Conservation (phyloP, 805 yeast species). For the Kodamaea restingae region DNA sequence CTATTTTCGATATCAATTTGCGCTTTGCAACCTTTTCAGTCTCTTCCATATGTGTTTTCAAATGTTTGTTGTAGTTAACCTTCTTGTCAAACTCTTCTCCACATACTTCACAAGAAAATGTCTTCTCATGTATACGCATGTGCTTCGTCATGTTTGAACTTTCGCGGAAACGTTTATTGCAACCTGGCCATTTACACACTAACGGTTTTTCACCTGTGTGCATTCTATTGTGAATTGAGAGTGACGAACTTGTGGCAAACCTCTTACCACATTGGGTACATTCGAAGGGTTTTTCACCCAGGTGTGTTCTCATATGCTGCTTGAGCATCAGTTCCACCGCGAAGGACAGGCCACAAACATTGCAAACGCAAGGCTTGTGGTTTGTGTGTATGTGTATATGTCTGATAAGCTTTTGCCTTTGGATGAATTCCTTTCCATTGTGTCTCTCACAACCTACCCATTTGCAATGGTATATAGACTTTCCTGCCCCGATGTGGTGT, state of each 20-base stretch:
- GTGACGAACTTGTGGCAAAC: slow-evolving; percentile 78
- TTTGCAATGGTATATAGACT: slow-evolving; percentile 61
- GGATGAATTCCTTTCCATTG: slow-evolving; percentile 58
- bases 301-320: slow-evolving; percentile 81
- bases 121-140: slow-evolving; percentile 67
- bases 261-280: slow-evolving; percentile 72
- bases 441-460: slow-evolving; percentile 79
- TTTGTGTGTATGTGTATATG: slow-evolving; percentile 88
- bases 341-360: slow-evolving; percentile 63
- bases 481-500: slow-evolving; percentile 71
- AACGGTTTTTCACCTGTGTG: slow-evolving; percentile 93
- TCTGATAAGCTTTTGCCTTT: slow-evolving; percentile 79
- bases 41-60: slow-evolving; percentile 12
- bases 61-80: slow-evolving; percentile 40
- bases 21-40: slow-evolving; percentile 1
- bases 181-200: slow-evolving; percentile 71
- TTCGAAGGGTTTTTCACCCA: slow-evolving; percentile 82
- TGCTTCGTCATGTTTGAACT: slow-evolving; percentile 87
- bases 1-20: slow-evolving; percentile 4
- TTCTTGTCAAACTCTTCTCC: slow-evolving; percentile 48
- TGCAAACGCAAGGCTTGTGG: slow-evolving; percentile 74
- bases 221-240: slow-evolving; percentile 76
- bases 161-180: slow-evolving; percentile 83
- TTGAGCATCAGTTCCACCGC: slow-evolving; percentile 73
- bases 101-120: slow-evolving; percentile 49